Evolutionary conservation across 495 filamentous ascomycete genomes (phyloP), one percentile per base, ranked within the genome.

Genomic region (Aspergillus incahuasiensis): DNA sequence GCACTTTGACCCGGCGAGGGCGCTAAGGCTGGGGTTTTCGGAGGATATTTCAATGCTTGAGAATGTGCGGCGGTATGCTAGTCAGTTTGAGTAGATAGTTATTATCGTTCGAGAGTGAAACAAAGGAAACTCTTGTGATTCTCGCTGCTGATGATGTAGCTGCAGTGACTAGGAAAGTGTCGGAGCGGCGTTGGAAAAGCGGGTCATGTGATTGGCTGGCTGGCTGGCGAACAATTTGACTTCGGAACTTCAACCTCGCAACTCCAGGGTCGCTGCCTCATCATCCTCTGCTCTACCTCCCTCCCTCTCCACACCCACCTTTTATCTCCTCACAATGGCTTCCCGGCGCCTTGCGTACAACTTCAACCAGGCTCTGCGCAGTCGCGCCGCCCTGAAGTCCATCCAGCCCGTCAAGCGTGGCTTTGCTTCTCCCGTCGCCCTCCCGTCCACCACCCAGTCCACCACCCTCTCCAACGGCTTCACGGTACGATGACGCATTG

Each of bases 381-480:
- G 74, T 77, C 88, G 87, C 70, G 82, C 87, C 69, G 86, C 86
- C 68, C 77, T 90, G 70, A 82, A 85, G 66, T 77, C 86, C 60
- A 75, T 89, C 64, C 79, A 84, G 70, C 83, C 87, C 59, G 76
- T 90, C 67, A 84, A 79, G 70, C 84, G 91, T 80, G 86, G 87
- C 65, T 88, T 96, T 64, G 91, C 92, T 64, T 90, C 91, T 47
- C 91, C 90, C 45, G 84, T 92, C 63, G 69, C 74, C 68, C 72
- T 84, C 77, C 78, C 84, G 64, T 74, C 82, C 72, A 92, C 86
- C 76, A 96, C 91, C 59, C 85, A 97, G 80, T 90, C 86, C 64
- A 99, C 94, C 32, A 99, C 94, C 24, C 80, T 99, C 68, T 89
- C 86, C 73, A 98, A 97, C 82, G 94, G 94, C 65, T 82, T 98